Evolutionary conservation across 169 alveolate genomes (phyloP).

Genomic region (Eimeria maxima): DNA sequence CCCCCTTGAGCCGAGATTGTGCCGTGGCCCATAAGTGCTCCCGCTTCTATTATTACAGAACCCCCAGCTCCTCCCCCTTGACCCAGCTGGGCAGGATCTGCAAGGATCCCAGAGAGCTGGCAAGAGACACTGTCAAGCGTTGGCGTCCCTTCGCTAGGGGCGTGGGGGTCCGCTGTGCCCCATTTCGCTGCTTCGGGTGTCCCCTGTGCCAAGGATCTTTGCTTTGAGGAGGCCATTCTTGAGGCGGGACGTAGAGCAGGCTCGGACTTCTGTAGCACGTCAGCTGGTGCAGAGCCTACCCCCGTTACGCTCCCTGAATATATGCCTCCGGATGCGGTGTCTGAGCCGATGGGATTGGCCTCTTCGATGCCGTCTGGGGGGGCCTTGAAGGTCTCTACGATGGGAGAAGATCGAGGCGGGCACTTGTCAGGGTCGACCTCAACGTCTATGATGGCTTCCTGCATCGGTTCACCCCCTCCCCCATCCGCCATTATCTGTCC

Average conservation of each 20-base stretch:
- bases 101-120: slow-evolving; percentile 47
- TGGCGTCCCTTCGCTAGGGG: slow-evolving; percentile 12
- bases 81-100: slow-evolving; percentile 54
- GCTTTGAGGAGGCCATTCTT: background rate
- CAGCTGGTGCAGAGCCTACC: slow-evolving; percentile 21
- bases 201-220: background rate
- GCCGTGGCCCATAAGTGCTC: slow-evolving; percentile 67
- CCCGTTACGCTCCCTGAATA: background rate
- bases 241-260: background rate
- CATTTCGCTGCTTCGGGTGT: background rate
- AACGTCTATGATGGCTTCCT: slow-evolving; percentile 70
- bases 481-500: slow-evolving; percentile 76
- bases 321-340: background rate
- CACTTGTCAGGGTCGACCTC: slow-evolving; percentile 55
- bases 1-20: slow-evolving; percentile 76
- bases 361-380: background rate
- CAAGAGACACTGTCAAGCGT: slow-evolving; percentile 11
- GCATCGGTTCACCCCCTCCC: slow-evolving; percentile 76
- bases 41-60: slow-evolving; percentile 48
- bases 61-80: slow-evolving; percentile 84
- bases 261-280: background rate
- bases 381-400: background rate
- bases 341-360: background rate
- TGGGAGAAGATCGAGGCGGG: background rate
- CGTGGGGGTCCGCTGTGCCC: background rate